These are phyloP conservation scores for Aspergillus asperescens DNA, from an alignment of 495 filamentous ascomycete genomes.

Conservation along the genomic window DNA sequence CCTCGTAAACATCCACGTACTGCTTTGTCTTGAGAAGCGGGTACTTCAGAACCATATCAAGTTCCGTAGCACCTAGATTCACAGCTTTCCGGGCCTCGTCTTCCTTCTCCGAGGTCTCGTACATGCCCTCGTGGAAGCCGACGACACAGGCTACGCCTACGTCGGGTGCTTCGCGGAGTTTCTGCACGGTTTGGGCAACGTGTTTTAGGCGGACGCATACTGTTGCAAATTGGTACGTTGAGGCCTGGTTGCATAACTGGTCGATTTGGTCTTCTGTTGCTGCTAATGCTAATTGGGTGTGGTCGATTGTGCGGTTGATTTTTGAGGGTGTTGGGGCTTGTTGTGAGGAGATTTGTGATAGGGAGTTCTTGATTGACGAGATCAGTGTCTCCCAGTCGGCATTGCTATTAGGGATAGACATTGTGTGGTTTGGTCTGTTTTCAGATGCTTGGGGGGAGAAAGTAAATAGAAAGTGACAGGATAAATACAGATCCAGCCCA, in stretches of 20 bases:
- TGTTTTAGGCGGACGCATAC: conserved; percentile 55
- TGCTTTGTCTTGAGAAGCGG: conserved; percentile 43
- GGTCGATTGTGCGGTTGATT: conserved; percentile 52
- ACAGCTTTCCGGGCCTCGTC: conserved; percentile 54
- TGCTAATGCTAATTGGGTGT: conserved; percentile 57
- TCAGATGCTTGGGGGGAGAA: background rate
- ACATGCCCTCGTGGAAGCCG: conserved; percentile 62
- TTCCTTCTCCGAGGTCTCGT: conserved; percentile 48
- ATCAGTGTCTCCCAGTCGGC: conserved; percentile 35
- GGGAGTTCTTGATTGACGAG: conserved; percentile 20
- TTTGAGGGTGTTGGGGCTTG: conserved; percentile 19
- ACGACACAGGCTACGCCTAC: conserved; percentile 59
- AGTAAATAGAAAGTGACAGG: background rate
- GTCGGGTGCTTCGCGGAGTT: conserved; percentile 41
- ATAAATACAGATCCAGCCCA: background rate
- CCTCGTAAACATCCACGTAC: conserved; percentile 52
- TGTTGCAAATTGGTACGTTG: conserved; percentile 51
- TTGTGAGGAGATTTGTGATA: conserved; percentile 25
- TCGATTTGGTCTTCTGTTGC: conserved; percentile 52
- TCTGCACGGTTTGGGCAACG: conserved; percentile 48
- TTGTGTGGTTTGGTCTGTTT: background rate
- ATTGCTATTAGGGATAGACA: conserved; percentile 29
- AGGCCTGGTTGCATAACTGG: conserved; percentile 58
- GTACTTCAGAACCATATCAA: conserved; percentile 66
- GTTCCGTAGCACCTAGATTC: conserved; percentile 52